Conservation (phyloP, 2,329 filamentous ascomycete species). For the Botrytis tulipae region DNA sequence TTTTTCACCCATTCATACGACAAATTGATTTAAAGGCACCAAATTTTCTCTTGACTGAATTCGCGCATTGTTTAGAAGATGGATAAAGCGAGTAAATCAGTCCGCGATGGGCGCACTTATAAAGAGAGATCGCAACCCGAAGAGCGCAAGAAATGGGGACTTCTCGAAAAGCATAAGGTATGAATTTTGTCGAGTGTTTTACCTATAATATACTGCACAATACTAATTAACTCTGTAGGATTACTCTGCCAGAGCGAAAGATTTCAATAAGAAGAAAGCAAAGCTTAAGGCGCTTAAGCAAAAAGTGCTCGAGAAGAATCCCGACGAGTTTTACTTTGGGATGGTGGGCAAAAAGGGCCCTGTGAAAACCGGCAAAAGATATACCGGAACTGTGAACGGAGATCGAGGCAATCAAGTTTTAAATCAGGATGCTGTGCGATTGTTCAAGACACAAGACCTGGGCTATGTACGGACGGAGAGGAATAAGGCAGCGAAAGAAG, state of each 20-base stretch:
- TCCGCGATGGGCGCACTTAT: conserved; percentile 65
- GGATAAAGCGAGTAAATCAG: conserved; percentile 24
- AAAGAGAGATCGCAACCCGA: conserved; percentile 84
- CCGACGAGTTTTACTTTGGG: conserved; percentile 71
- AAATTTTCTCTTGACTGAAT: conserved; percentile 59
- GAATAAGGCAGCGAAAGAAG: conserved; percentile 58
- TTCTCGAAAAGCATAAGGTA: conserved; percentile 94
- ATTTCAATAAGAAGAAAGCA: conserved; percentile 64
- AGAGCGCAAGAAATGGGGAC: conserved; percentile 80
- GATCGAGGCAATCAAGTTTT: conserved; percentile 57
- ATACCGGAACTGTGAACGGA: conserved; percentile 55
- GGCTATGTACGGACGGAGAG: conserved; percentile 63
- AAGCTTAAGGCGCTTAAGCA: conserved; percentile 57
- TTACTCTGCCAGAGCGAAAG: conserved; percentile 62
- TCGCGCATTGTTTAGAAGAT: conserved; percentile 44
- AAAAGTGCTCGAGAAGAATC: conserved; percentile 65
- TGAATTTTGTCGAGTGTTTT: conserved; percentile 20
- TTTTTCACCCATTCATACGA: neutral
- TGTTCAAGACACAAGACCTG: conserved; percentile 68
- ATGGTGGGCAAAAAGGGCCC: conserved; percentile 64
- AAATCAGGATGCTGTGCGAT: conserved; percentile 55
- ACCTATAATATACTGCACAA: neutral
- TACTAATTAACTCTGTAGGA: conserved; percentile 45
- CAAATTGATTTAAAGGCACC: neutral
- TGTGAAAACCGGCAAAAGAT: conserved; percentile 50